These are phyloP conservation scores for Botrytis galanthina DNA, from an alignment of 2,329 filamentous ascomycete species.

Conservation along the genomic window DNA sequence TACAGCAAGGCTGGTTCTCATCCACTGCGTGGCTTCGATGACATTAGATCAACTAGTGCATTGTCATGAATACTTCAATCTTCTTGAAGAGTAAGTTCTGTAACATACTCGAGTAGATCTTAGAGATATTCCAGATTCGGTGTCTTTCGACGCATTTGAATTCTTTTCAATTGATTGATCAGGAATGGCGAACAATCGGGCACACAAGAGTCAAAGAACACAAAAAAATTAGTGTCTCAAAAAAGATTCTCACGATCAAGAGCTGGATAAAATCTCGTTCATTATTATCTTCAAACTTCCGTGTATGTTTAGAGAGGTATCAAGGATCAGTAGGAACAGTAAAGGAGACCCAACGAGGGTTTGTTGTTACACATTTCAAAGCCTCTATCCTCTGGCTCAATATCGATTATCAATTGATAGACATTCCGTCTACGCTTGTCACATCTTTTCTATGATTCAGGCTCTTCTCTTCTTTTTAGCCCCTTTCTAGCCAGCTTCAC, in stretches of 20 bases:
- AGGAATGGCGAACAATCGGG: neutral
- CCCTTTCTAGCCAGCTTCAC: neutral
- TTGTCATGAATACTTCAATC: neutral
- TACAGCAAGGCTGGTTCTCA: neutral
- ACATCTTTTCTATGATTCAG: too few relatives aligned
- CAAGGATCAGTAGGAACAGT: neutral
- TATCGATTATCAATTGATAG: neutral
- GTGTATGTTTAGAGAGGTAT: too few relatives aligned
- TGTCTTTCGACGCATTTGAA: neutral
- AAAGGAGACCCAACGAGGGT: neutral
- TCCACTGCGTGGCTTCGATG: neutral
- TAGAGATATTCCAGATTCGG: neutral
- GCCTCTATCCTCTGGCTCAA: neutral
- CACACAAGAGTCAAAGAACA: neutral
- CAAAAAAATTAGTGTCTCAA: neutral
- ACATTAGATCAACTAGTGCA: neutral
- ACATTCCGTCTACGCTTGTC: neutral
- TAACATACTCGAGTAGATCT: neutral
- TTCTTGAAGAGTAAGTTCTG: neutral
- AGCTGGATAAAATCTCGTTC: neutral
- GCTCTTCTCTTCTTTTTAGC: neutral
- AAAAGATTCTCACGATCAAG: neutral
- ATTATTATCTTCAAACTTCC: neutral
- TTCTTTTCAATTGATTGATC: neutral
- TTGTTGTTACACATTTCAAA: neutral